Base-by-base conservation (phyloP, 352 stramenopile species). In the Pythium phragmitis region DNA sequence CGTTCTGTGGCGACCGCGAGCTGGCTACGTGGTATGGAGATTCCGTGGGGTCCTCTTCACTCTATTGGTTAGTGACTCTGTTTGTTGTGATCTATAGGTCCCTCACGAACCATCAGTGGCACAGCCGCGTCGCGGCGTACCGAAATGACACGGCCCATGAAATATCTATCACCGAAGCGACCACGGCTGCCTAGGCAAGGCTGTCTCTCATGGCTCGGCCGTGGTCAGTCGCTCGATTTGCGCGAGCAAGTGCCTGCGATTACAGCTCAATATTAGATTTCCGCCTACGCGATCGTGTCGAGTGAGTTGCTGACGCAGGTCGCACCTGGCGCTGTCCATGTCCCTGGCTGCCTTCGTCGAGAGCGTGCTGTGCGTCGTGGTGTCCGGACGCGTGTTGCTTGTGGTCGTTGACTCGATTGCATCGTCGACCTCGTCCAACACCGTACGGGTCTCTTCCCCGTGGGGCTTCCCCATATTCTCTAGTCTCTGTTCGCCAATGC, bases 311-410 rank as follows among this genome's bases (percentile, higher is more conserved):
- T 30, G 4, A 30, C 26, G 26, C 4, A 30, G 26, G 26, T 33
- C 69, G 57, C 77, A 87, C 80, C 72, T 85, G 5, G 78, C 78
- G 13, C 59, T 46, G 12, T 70, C 61, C 19, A 88, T 48, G 34
- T 82, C 71, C 34, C 48, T 73, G 3, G 68, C 70, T 7, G 77
- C 77, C 67, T 88, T 82, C 30, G 69, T 68, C 0, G 69, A 63
- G 43, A 87, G 53, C 19, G 75, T 39, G 7, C 34, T 21, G 16
- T 9, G 30, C 43, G 42, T 2, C 4, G 5, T 2, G 12, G 6
- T 17, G 21, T 26, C 30, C 26, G 26, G 26, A 30, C 26, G 26
- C 26, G 26, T 5, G 2, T 39, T 0, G 8, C 36, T 8, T 12
- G 21, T 19, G 7, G 48, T 14, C 0, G 49, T 49, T 4, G 39